These are phyloP conservation scores for Chlorella sp. DNA, from an alignment of 139 green algal genomes.

Conservation along the genomic window DNA sequence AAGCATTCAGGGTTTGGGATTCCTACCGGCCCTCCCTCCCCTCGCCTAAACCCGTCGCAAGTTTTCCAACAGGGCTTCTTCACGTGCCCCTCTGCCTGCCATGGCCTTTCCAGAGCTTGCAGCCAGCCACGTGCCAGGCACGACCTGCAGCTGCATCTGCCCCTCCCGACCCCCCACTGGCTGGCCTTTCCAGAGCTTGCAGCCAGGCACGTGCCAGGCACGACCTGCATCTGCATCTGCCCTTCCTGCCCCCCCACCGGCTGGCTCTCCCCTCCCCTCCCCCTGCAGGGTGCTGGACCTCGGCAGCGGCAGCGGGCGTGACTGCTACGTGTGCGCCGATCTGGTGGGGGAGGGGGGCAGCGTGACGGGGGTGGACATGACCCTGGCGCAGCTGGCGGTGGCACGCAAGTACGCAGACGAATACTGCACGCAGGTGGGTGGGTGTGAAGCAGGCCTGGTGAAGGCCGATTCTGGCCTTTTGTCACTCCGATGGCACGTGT, in stretches of 20 bases:
- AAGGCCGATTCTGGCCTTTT: background rate
- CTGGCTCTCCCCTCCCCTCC: background rate
- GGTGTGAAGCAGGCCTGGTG: background rate
- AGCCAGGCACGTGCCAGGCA: too few relatives aligned
- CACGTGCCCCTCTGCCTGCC: too few relatives aligned
- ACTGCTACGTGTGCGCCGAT: conserved; percentile 92
- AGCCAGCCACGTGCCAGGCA: too few relatives aligned
- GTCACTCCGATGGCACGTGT: too few relatives aligned
- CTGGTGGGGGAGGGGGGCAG: conserved; percentile 84
- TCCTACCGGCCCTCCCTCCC: too few relatives aligned
- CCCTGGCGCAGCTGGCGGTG: conserved; percentile 88
- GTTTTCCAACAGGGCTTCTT: too few relatives aligned
- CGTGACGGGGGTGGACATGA: conserved; percentile 98
- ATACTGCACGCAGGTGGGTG: conserved; percentile 67
- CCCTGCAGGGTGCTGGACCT: conserved; percentile 76
- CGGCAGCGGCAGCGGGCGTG: conserved; percentile 86
- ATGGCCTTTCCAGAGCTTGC: too few relatives aligned
- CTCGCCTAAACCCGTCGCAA: too few relatives aligned
- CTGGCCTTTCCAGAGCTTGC: too few relatives aligned
- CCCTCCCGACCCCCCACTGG: too few relatives aligned
- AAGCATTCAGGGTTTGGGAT: too few relatives aligned
- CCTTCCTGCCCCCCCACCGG: background rate
- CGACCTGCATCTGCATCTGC: background rate
- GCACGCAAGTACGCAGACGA: conserved; percentile 72
- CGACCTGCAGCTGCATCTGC: too few relatives aligned